Conservation (phyloP, 2,329 filamentous ascomycete species). For the Trichocomaceae sp. region DNA sequence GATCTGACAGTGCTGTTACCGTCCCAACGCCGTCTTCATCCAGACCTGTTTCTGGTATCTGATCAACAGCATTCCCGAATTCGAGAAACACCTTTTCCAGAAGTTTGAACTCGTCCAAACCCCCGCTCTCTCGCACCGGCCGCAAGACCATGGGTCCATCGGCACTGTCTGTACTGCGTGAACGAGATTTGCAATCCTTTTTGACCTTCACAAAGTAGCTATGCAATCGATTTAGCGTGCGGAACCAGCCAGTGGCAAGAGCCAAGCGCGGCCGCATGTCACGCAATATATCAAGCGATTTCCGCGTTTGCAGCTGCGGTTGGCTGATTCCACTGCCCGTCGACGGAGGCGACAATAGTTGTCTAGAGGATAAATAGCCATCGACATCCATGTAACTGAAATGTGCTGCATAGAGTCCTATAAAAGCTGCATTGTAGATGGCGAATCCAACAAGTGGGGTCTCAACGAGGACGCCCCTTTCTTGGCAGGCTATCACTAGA, state of each 20-base stretch:
- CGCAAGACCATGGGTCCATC: conserved; percentile 27
- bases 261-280: conserved; percentile 36
- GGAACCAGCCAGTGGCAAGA: conserved; percentile 39
- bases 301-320: conserved; percentile 31
- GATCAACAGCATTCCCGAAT: conserved; percentile 35
- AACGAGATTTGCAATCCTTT: conserved; percentile 31
- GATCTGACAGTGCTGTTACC: conserved; percentile 8
- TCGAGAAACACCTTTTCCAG: conserved; percentile 38
- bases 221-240: conserved; percentile 37
- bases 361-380: conserved; percentile 37
- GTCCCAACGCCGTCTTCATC: conserved; percentile 28
- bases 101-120: conserved; percentile 35
- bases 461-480: conserved; percentile 46
- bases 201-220: conserved; percentile 37
- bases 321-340: conserved; percentile 21
- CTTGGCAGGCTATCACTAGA: conserved; percentile 46
- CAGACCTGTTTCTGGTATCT: conserved; percentile 25
- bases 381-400: conserved; percentile 52
- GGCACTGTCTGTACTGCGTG: conserved; percentile 24
- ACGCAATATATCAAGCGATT: conserved; percentile 34
- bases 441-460: conserved; percentile 52
- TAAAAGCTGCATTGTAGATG: conserved; percentile 48
- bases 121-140: conserved; percentile 27
- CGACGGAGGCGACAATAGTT: conserved; percentile 16
- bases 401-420: conserved; percentile 48